Evolutionary conservation across 2,329 filamentous ascomycete genomes (phyloP).

Genomic region (Talaromyces amestolkiae): DNA sequence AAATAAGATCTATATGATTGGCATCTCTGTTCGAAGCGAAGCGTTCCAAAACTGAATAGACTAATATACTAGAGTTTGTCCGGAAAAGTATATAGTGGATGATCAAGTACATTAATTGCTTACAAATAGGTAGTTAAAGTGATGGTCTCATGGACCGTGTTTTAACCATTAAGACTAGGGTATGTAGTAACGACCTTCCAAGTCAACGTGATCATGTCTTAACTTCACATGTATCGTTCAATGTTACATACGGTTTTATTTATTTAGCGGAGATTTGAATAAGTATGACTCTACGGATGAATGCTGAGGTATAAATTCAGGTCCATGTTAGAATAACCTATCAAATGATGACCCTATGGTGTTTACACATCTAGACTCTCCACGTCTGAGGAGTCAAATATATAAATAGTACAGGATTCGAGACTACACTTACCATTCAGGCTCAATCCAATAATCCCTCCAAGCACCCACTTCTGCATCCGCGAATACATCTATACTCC

Average conservation of each 20-base stretch:
- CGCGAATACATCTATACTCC: constrained; percentile 22
- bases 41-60: neutral
- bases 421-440: neutral
- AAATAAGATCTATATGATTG: neutral
- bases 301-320: neutral
- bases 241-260: no score
- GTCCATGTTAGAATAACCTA: no score
- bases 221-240: no score
- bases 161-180: no score
- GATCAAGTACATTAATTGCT: neutral
- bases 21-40: neutral
- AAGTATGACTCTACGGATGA: no score
- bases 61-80: neutral
- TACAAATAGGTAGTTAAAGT: neutral
- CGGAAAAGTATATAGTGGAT: neutral
- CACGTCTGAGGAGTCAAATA: neutral
- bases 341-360: no score
- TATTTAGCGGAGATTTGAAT: no score
- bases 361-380: neutral
- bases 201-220: no score
- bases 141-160: no score
- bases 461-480: constrained; percentile 20
- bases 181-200: no score
- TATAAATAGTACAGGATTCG: neutral
- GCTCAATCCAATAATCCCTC: constrained; percentile 21